Conservation (phyloP, 2,329 filamentous ascomycete species). For the Sordariomycetes sp. region DNA sequence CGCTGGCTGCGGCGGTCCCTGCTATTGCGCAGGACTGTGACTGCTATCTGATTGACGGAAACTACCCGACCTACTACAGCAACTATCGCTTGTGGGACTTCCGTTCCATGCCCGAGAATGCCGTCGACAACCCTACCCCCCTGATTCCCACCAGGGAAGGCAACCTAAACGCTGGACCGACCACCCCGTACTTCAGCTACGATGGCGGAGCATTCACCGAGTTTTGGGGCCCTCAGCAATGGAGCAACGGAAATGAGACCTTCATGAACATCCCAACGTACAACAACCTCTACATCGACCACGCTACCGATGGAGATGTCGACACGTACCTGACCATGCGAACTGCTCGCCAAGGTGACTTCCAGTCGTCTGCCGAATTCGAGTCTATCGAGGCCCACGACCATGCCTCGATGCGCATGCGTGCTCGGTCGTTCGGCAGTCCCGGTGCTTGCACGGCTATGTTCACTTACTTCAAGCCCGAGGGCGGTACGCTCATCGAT, state of each 20-base stretch:
- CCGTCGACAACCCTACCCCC: slow-evolving; percentile 14
- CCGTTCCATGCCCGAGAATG: slow-evolving; percentile 15
- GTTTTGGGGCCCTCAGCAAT: slow-evolving; percentile 25
- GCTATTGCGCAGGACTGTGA: slow-evolving; percentile 11
- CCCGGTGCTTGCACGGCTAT: slow-evolving; percentile 39
- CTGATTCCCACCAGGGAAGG: slow-evolving; percentile 16
- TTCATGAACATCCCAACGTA: slow-evolving; percentile 25
- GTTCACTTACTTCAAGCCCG: slow-evolving; percentile 33
- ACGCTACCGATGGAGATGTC: slow-evolving; percentile 21
- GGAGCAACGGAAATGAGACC: slow-evolving; percentile 24
- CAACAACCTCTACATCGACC: slow-evolving; percentile 34
- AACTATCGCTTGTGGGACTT: slow-evolving; percentile 19
- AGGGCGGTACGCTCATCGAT: slow-evolving; percentile 17
- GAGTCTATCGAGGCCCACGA: slow-evolving; percentile 21
- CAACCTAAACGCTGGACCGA: slow-evolving; percentile 19
- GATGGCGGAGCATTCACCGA: slow-evolving; percentile 16
- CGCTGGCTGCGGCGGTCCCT: neutral
- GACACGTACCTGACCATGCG: slow-evolving; percentile 37
- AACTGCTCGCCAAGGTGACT: slow-evolving; percentile 28
- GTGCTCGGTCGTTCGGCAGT: slow-evolving; percentile 33
- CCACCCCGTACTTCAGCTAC: slow-evolving; percentile 24
- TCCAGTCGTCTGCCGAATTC: slow-evolving; percentile 37
- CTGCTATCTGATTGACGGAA: slow-evolving; percentile 17
- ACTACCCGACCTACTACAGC: slow-evolving; percentile 13
- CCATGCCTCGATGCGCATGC: slow-evolving; percentile 31